These are phyloP conservation scores for Solidago caesia DNA, from an alignment of 129 eudicot species.

Conservation along the genomic window DNA sequence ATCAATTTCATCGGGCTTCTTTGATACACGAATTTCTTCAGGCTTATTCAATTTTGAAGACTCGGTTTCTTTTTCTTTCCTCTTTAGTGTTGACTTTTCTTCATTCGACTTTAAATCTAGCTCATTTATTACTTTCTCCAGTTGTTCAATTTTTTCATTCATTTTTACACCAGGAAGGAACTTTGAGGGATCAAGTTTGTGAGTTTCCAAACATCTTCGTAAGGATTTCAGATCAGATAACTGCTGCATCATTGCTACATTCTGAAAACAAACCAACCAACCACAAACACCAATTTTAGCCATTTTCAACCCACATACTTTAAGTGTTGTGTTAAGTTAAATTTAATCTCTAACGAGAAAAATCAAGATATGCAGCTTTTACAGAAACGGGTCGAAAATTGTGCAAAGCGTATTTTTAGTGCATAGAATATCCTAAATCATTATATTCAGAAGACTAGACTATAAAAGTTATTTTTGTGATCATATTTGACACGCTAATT, in stretches of 20 bases:
- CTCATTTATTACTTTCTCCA: conserved; percentile 45
- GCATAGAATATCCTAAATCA: background rate
- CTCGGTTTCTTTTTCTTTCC: conserved; percentile 44
- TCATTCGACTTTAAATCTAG: conserved; percentile 16
- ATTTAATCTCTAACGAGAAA: background rate
- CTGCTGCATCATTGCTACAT: conserved; percentile 43
- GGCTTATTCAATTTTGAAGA: conserved; percentile 19
- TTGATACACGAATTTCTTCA: conserved; percentile 1
- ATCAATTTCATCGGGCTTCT: conserved; percentile 1
- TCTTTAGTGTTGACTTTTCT: conserved; percentile 34
- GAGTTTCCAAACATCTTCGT: conserved; percentile 47
- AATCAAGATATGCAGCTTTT: background rate
- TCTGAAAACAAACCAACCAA: conserved; percentile 41
- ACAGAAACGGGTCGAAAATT: conserved; percentile 8
- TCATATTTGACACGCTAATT: background rate
- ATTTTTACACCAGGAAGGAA: conserved; percentile 42
- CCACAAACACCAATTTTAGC: conserved; percentile 3
- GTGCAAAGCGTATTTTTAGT: background rate
- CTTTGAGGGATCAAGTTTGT: conserved; percentile 50
- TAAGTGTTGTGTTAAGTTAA: background rate
- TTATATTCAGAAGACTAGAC: background rate
- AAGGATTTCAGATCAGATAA: conserved; percentile 44
- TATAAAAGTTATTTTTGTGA: background rate
- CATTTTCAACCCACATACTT: background rate
- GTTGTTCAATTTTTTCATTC: conserved; percentile 35